These are phyloP conservation scores for Lactifluus pinguis DNA, from an alignment of 768 basidiomycete species.

Conservation along the genomic window DNA sequence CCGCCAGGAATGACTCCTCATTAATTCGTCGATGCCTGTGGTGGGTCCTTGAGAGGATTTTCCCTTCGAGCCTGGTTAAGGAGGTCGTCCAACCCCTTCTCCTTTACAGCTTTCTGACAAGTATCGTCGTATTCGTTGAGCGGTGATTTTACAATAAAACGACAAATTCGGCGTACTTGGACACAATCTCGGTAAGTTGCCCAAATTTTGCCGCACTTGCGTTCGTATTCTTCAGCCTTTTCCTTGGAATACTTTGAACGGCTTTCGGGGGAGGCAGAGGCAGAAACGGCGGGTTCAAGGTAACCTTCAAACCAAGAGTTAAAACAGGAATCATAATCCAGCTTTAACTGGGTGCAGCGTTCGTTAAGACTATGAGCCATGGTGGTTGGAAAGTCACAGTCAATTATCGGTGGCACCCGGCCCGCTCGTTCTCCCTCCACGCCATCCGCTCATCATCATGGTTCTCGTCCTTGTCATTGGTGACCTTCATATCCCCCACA, in stretches of 20 bases:
- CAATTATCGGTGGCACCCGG: too few relatives aligned
- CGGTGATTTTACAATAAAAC: neutral
- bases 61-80: slow-evolving; percentile 56
- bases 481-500: slow-evolving; percentile 92
- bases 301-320: slow-evolving; percentile 98
- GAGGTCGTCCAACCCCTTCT: slow-evolving; percentile 65
- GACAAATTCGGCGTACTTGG: slow-evolving; percentile 45
- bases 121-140: neutral
- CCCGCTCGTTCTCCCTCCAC: too few relatives aligned
- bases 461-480: slow-evolving; percentile 95
- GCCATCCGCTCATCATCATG: slow-evolving; percentile 34
- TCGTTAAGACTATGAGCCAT: slow-evolving; percentile 79
- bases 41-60: slow-evolving; percentile 45
- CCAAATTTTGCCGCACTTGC: slow-evolving; percentile 80
- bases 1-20: neutral
- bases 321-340: slow-evolving; percentile 88
- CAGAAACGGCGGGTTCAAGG: slow-evolving; percentile 64
- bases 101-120: slow-evolving; percentile 65
- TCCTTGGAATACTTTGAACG: slow-evolving; percentile 55
- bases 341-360: slow-evolving; percentile 86
- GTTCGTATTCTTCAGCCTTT: slow-evolving; percentile 84
- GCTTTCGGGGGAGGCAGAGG: slow-evolving; percentile 31
- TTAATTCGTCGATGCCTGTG: slow-evolving; percentile 30
- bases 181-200: slow-evolving; percentile 71
- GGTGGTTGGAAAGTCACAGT: neutral